Conservation (phyloP, 2,329 filamentous ascomycete genomes). For the Colletotrichum australisinense region DNA sequence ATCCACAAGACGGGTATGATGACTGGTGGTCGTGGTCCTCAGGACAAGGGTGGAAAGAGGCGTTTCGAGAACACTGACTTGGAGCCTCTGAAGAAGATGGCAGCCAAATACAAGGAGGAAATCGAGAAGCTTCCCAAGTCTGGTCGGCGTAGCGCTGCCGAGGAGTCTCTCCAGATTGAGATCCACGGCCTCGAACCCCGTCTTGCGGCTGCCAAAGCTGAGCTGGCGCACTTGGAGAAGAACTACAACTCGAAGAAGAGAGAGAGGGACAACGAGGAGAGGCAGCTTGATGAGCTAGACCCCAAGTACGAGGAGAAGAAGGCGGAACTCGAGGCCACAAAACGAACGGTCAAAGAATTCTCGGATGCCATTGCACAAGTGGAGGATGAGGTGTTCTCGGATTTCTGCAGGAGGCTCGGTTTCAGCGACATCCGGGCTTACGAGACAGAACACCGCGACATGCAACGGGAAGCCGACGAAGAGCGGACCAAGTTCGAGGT, state of each 20-base stretch:
- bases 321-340: conserved; percentile 71
- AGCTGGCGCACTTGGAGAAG: conserved; percentile 81
- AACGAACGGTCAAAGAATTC: conserved; percentile 62
- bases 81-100: conserved; percentile 82
- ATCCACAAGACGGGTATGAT: conserved; percentile 97
- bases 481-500: conserved; percentile 88
- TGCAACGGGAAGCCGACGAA: conserved; percentile 90
- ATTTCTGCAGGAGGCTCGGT: conserved; percentile 87
- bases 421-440: conserved; percentile 93
- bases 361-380: conserved; percentile 77
- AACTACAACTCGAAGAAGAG: conserved; percentile 88
- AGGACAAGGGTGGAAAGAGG: conserved; percentile 79
- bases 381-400: conserved; percentile 87
- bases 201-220: conserved; percentile 76
- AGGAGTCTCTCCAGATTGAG: conserved; percentile 85
- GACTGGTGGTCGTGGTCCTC: conserved; percentile 89
- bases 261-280: conserved; percentile 79
- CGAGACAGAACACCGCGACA: conserved; percentile 89
- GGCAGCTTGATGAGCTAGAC: conserved; percentile 79
- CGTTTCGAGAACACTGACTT: conserved; percentile 92
- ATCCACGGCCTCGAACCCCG: conserved; percentile 83
- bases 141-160: conserved; percentile 79
- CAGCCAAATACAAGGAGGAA: conserved; percentile 80
- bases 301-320: conserved; percentile 83
- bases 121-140: conserved; percentile 83